A percentile compares a stretch with the other conserved stretches of the same genome.
These are phyloP conservation scores for Yamadazyma trypodendri DNA, from an alignment of 1,139 yeast genomes.

Conservation along the genomic window DNA sequence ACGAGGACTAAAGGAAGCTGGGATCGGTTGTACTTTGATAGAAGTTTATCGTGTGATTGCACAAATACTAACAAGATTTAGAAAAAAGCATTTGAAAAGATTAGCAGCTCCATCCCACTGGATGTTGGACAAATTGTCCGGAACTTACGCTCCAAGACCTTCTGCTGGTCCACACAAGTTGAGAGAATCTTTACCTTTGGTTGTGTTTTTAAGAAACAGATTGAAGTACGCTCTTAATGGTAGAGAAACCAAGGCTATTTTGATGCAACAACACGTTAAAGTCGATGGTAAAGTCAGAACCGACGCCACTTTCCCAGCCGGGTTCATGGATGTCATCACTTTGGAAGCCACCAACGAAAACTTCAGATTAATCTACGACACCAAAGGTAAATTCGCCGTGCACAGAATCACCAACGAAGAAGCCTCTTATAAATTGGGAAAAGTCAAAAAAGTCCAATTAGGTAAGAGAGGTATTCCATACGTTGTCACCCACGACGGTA, in stretches of 20 bases:
- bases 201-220: constrained; percentile 98
- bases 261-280: constrained; percentile 98
- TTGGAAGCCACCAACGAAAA: constrained; percentile 98
- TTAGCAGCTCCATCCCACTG: constrained; percentile 90
- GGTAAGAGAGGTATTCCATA: constrained; percentile 98
- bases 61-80: constrained; percentile 53
- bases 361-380: constrained; percentile 97
- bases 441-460: constrained; percentile 95
- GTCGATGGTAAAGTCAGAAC: constrained; percentile 99
- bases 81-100: constrained; percentile 44
- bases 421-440: constrained; percentile 96
- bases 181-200: constrained; percentile 98
- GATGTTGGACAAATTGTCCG: constrained; percentile 99
- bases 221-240: constrained; percentile 99
- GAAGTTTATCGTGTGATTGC: constrained; percentile 1
- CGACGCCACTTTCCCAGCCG: constrained; percentile 97
- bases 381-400: constrained; percentile 98
- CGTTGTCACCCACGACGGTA: constrained; percentile 98
- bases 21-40: not conserved
- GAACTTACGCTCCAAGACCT: constrained; percentile 99
- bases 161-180: constrained; percentile 99
- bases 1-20: too few species aligned
- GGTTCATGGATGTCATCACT: constrained; percentile 98
- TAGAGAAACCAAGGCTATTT: constrained; percentile 98
- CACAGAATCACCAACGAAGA: constrained; percentile 99